Conservation (phyloP, 2,329 filamentous ascomycete species). For the Phyllosticta ampelicida region DNA sequence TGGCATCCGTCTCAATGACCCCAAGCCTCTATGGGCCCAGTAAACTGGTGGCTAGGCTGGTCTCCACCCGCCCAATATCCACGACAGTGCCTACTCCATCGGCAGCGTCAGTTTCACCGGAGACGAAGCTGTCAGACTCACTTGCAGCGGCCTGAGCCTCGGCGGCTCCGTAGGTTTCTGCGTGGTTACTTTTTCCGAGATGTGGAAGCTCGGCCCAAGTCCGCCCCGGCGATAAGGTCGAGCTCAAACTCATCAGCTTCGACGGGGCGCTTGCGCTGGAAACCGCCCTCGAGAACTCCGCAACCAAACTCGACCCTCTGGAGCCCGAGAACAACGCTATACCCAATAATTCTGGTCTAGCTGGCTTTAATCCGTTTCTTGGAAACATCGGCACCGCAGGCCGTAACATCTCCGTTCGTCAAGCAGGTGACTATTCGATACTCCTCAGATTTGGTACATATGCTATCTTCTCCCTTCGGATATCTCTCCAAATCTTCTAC, state of each 20-base stretch:
- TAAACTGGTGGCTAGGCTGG: background rate
- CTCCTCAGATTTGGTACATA: background rate
- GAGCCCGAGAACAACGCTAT: too few species aligned
- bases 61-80: background rate
- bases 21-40: background rate
- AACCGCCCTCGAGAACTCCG: too few species aligned
- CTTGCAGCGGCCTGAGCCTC: background rate
- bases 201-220: slow-evolving; percentile 1
- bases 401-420: background rate
- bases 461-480: background rate
- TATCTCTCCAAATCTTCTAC: background rate
- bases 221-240: background rate
- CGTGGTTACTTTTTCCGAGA: background rate
- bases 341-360: too few species aligned
- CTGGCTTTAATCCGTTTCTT: too few species aligned
- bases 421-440: background rate
- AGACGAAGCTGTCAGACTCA: background rate
- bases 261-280: too few species aligned
- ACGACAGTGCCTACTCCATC: background rate
- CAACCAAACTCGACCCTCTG: too few species aligned
- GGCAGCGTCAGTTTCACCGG: background rate
- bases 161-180: background rate
- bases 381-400: background rate
- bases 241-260: background rate
- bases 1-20: background rate